Conservation (phyloP, 2,329 filamentous ascomycete genomes). For the Leptodontidium sp. region DNA sequence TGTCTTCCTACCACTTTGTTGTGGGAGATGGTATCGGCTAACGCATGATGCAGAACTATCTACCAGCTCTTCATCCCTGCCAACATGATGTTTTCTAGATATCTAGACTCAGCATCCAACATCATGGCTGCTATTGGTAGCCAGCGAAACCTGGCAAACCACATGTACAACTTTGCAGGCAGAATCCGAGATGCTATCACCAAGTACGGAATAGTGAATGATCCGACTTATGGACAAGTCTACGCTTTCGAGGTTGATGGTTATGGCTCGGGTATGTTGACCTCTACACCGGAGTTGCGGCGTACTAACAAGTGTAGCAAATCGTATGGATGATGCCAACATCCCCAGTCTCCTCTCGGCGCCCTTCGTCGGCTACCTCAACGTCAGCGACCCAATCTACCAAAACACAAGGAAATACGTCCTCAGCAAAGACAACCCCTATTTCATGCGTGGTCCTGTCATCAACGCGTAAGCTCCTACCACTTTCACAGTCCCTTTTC, state of each 20-base stretch:
- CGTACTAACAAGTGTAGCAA: slow-evolving; percentile 44
- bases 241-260: slow-evolving; percentile 83
- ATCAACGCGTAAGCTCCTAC: slow-evolving; percentile 63
- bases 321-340: slow-evolving; percentile 77
- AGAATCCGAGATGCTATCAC: slow-evolving; percentile 73
- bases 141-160: slow-evolving; percentile 58
- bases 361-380: slow-evolving; percentile 69
- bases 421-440: slow-evolving; percentile 78
- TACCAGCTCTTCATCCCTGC: slow-evolving; percentile 89
- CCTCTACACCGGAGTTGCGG: neutral
- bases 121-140: slow-evolving; percentile 61
- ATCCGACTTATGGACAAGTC: slow-evolving; percentile 70
- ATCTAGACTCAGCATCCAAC: slow-evolving; percentile 60
- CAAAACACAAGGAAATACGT: slow-evolving; percentile 83
- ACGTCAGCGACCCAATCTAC: slow-evolving; percentile 70
- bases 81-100: slow-evolving; percentile 83
- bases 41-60: slow-evolving; percentile 55
- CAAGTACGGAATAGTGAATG: slow-evolving; percentile 72
- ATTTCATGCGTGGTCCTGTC: slow-evolving; percentile 62
- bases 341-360: slow-evolving; percentile 72
- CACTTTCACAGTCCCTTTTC: slow-evolving; percentile 54
- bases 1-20: slow-evolving; percentile 22
- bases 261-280: slow-evolving; percentile 61
- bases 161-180: slow-evolving; percentile 66
- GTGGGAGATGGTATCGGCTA: neutral